Conservation (phyloP, 2,329 filamentous ascomycete species). For the Penicillium sumatraense region DNA sequence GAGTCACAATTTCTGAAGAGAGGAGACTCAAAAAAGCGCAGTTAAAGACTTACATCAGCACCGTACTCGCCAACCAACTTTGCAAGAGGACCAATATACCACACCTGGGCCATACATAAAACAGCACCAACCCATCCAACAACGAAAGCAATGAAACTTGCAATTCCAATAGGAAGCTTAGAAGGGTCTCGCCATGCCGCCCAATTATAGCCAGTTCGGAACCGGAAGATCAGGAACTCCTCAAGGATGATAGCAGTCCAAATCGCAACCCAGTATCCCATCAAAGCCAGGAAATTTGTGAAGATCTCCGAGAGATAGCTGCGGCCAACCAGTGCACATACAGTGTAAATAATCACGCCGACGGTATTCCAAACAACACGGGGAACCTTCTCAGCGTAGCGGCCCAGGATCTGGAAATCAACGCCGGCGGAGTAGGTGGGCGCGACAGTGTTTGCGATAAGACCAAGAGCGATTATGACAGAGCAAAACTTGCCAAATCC, state of each 20-base stretch:
- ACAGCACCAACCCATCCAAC: conserved; percentile 69
- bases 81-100: conserved; percentile 69
- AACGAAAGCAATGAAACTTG: conserved; percentile 65
- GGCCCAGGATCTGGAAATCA: conserved; percentile 70
- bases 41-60: conserved; percentile 53
- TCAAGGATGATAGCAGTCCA: conserved; percentile 64
- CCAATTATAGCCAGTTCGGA: conserved; percentile 61
- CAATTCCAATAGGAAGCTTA: conserved; percentile 65
- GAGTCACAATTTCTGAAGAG: conserved; percentile 18
- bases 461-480: conserved; percentile 66
- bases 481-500: conserved; percentile 70
- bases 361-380: conserved; percentile 69
- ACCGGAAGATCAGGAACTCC: conserved; percentile 67
- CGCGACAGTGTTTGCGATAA: conserved; percentile 69
- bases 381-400: conserved; percentile 62
- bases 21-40: background rate
- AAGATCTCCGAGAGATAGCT: conserved; percentile 67
- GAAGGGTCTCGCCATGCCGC: conserved; percentile 62
- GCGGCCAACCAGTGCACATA: conserved; percentile 67
- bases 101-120: conserved; percentile 71
- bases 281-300: conserved; percentile 70
- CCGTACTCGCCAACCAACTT: conserved; percentile 61
- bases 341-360: conserved; percentile 65
- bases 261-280: conserved; percentile 72
- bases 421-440: conserved; percentile 68